phyloP scores from a whole-genome alignment of 208 protist species.

The Acanthamoeba healyi region DNA sequence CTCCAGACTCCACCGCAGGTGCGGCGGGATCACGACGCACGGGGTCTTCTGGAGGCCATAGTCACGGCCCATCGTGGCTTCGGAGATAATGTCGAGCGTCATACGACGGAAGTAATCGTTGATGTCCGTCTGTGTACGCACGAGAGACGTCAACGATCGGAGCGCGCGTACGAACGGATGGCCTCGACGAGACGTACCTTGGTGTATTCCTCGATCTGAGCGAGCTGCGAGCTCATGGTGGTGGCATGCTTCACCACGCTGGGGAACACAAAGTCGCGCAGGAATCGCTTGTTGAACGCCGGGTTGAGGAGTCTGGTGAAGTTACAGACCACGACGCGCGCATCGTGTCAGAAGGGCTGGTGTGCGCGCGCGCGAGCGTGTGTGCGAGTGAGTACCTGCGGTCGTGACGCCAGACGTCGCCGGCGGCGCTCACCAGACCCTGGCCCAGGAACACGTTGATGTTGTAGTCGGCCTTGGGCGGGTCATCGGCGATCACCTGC shows the following conservation, averaged over 20 bases:
- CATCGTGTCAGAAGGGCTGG: neutral
- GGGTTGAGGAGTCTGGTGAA: constrained; percentile 50
- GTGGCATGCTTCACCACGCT: constrained; percentile 50
- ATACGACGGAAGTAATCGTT: constrained; percentile 29
- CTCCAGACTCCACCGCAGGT: no score
- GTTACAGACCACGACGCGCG: no score
- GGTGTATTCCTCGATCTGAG: neutral
- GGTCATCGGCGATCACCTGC: constrained; percentile 60
- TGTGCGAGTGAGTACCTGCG: no score
- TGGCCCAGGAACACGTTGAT: constrained; percentile 56
- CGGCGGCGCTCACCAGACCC: constrained; percentile 33
- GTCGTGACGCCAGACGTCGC: constrained; percentile 70
- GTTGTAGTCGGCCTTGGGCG: constrained; percentile 71
- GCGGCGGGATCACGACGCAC: no score
- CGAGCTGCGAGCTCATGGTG: constrained; percentile 18
- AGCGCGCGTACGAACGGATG: no score
- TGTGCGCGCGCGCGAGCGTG: neutral
- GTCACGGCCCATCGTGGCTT: constrained; percentile 37
- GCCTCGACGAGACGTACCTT: no score
- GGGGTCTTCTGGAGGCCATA: constrained; percentile 36
- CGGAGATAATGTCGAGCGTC: constrained; percentile 67
- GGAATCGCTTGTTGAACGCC: constrained; percentile 72
- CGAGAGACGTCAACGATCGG: neutral
- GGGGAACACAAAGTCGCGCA: constrained; percentile 64
- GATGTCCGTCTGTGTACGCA: constrained; percentile 43